These are phyloP conservation scores for Saposhnikovia divaricata DNA, from an alignment of 129 eudicot species.

Conservation along the genomic window DNA sequence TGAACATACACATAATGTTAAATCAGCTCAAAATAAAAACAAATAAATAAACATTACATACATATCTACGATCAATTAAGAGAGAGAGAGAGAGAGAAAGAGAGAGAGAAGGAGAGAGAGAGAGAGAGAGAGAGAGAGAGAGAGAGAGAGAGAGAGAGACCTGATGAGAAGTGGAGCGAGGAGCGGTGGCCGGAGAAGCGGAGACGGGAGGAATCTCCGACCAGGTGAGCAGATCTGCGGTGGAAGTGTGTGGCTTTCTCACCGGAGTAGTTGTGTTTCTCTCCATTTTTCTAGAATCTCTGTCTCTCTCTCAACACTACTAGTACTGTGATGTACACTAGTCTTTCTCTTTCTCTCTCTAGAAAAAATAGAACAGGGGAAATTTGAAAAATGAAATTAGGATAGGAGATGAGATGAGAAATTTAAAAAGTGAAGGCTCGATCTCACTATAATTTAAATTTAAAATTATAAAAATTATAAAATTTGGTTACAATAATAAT, in stretches of 20 bases:
- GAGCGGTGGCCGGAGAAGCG: constrained; percentile 37
- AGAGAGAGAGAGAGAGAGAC: constrained; percentile 6
- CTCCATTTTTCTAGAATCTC: not conserved
- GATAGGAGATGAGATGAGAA: not conserved
- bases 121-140: not conserved
- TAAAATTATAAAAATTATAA: not conserved
- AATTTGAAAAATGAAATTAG: not conserved
- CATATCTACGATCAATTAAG: too few relatives aligned
- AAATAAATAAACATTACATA: too few relatives aligned
- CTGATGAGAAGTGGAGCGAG: constrained; percentile 60
- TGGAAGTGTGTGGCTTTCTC: constrained; percentile 85
- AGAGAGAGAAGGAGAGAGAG: not conserved
- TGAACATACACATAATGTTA: not conserved
- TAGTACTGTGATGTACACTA: too few relatives aligned
- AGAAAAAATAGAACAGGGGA: not conserved
- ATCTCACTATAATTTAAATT: too few relatives aligned
- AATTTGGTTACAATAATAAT: not conserved
- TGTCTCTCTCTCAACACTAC: not conserved
- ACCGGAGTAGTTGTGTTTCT: constrained; percentile 44
- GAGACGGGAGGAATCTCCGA: constrained; percentile 59
- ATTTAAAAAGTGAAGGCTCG: not conserved
- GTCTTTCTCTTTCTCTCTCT: not conserved
- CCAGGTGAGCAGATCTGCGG: constrained; percentile 98
- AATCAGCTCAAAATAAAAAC: constrained; percentile 4
- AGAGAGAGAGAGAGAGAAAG: not conserved